Base-by-base conservation (phyloP, 2,329 filamentous ascomycete species). In the Ophiostoma quercus region DNA sequence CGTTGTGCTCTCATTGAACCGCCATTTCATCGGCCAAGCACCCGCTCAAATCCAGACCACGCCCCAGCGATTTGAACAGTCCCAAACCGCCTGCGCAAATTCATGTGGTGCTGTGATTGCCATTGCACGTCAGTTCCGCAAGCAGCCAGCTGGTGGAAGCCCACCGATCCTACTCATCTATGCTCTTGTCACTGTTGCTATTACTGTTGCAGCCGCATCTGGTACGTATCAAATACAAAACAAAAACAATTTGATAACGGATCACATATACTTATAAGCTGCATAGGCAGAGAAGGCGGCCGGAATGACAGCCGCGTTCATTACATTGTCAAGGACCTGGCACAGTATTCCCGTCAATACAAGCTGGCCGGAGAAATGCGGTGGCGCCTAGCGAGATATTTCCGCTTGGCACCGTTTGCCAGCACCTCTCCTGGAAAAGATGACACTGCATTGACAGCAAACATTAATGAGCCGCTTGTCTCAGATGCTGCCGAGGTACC, bases 91-190 rank as follows among this genome's bases (percentile, higher is more conserved):
- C 14, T 57, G 51, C 12, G 51, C 8, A 22, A 57, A 25, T 25
- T 57, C 51, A 14, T 57, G 51, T 25, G 51, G 51, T 57, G 51
- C 51, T 57, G 51, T 57, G n/a, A 25, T 57, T 25, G 22, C 51
- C 51, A 57, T 57, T 57, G 51, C n/a, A 12, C 51, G 51, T n/a
- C 51, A 57, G 51, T 57, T 57, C 51, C 51, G 22, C n/a, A 57
- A 57, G 19, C 51, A 57, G 51, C 51, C 51, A 9, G 51, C 22
- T n/a, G 51, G 51, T 8, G 51, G 51, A 25, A 57, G 51, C 22
- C 51, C 51, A 12, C 51, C 51, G 8, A 57, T 57, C 11, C 22
- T 57, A n/a, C 51, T 57, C 51, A 57, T 57, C n/a, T 57, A 57
- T 16, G 51, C 51, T 11, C 51, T 57, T 57, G 51, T 57, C 51